A percentile compares a stretch with the other conserved stretches of the same genome.
Evolutionary conservation across 2,329 filamentous ascomycete species (phyloP).

Genomic region (Ascocoryne sarcoides): DNA sequence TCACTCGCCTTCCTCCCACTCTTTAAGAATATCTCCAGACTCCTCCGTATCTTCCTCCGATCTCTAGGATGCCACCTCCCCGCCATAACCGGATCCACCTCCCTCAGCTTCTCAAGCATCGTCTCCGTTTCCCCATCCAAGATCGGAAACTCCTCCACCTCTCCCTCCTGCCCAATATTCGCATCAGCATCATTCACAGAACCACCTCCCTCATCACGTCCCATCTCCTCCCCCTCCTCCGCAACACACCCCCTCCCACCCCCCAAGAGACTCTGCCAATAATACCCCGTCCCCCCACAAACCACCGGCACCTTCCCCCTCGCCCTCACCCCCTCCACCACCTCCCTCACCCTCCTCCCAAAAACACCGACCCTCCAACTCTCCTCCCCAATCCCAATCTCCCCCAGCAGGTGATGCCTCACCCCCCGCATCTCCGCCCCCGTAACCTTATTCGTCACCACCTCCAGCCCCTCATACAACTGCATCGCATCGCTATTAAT

Average conservation of each 20-base stretch:
- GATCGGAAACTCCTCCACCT: constrained; percentile 56
- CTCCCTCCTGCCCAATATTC: constrained; percentile 31
- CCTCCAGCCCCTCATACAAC: constrained; percentile 81
- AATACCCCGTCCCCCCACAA: constrained; percentile 94
- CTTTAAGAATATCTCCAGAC: constrained; percentile 79
- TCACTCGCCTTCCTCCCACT: constrained; percentile 78
- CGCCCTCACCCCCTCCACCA: constrained; percentile 69
- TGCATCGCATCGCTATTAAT: constrained; percentile 99
- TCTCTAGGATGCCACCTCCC: constrained; percentile 92
- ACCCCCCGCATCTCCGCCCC: constrained; percentile 65
- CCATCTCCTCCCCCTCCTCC: constrained; percentile 21
- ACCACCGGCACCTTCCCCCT: constrained; percentile 79
- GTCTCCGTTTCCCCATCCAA: constrained; percentile 61
- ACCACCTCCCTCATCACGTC: neutral
- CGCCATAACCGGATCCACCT: constrained; percentile 85
- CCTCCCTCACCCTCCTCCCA: constrained; percentile 54
- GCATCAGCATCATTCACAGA: constrained; percentile 24
- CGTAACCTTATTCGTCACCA: constrained; percentile 92
- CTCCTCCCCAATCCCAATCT: constrained; percentile 64
- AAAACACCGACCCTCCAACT: constrained; percentile 80
- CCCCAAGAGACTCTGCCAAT: constrained; percentile 82
- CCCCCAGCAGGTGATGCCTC: constrained; percentile 80
- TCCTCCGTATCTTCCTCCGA: constrained; percentile 77
- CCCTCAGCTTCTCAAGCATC: constrained; percentile 62
- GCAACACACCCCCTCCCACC: constrained; percentile 45